These are phyloP conservation scores for Trametes gibbosa DNA, from an alignment of 768 basidiomycete genomes.

Conservation along the genomic window DNA sequence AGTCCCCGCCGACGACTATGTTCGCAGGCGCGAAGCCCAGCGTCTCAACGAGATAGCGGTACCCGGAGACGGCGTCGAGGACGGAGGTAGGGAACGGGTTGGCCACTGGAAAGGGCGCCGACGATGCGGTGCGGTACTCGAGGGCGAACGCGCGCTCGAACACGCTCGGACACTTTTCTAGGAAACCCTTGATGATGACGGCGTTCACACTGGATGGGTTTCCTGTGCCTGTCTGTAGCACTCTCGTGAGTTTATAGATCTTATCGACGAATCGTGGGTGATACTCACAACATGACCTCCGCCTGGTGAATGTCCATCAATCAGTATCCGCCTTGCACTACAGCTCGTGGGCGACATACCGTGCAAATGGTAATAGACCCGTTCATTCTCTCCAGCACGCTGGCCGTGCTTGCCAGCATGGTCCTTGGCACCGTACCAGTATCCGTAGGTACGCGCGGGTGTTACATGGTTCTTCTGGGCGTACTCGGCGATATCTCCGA, in stretches of 20 bases:
- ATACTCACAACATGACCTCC: constrained; percentile 25
- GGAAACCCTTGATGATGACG: constrained; percentile 17
- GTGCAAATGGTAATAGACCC: constrained; percentile 34
- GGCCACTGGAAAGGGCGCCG: constrained; percentile 27
- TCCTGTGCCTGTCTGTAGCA: constrained; percentile 10
- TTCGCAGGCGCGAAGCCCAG: constrained; percentile 42
- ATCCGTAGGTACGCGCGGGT: constrained; percentile 22
- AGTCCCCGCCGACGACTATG: constrained; percentile 51
- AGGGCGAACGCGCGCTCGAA: constrained; percentile 30
- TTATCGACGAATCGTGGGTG: neutral
- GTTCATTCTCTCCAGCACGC: constrained; percentile 28
- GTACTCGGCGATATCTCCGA: constrained; percentile 27
- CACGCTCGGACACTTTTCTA: neutral
- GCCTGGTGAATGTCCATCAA: constrained; percentile 8
- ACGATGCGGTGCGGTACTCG: constrained; percentile 46
- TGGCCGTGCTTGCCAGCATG: constrained; percentile 18
- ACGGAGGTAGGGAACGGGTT: constrained; percentile 53
- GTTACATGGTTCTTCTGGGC: constrained; percentile 24
- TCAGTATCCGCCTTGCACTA: neutral
- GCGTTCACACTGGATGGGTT: neutral
- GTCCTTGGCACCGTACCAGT: constrained; percentile 24
- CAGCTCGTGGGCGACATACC: constrained; percentile 3
- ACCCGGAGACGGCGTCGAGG: constrained; percentile 50
- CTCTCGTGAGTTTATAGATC: neutral
- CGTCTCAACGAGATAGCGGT: constrained; percentile 43